Evolutionary conservation across 2,329 filamentous ascomycete genomes (phyloP).

Genomic region (Trichoderma sp.): DNA sequence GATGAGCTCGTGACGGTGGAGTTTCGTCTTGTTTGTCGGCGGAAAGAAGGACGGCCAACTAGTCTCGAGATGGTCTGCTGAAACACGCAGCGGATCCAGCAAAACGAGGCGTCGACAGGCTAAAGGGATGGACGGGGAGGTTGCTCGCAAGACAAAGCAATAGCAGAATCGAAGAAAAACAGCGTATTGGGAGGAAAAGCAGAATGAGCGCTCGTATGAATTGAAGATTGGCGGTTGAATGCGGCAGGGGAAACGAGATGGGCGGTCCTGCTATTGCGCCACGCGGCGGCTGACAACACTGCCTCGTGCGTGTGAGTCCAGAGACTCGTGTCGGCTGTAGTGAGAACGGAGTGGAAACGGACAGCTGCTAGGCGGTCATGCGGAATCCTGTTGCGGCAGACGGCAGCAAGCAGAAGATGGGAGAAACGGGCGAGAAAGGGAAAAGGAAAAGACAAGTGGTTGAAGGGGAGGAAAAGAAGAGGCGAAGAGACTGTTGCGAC

Average conservation of each 20-base stretch:
- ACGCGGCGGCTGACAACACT: conserved; percentile 21
- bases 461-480: neutral
- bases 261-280: conserved; percentile 16
- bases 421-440: neutral
- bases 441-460: neutral
- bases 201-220: neutral
- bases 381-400: neutral
- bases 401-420: neutral
- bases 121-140: neutral
- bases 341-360: neutral
- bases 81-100: conserved; percentile 13
- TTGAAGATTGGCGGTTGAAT: neutral
- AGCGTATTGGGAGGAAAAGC: neutral
- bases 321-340: conserved; percentile 5
- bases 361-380: conserved; percentile 11
- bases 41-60: conserved; percentile 16
- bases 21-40: conserved; percentile 11
- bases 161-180: neutral
- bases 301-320: conserved; percentile 19
- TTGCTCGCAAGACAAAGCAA: neutral
- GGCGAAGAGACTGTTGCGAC: conserved; percentile 2
- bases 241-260: neutral
- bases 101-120: neutral
- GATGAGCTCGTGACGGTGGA: conserved; percentile 1
- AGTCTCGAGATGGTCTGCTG: conserved; percentile 22